Conservation (phyloP, 768 basidiomycete species). For the Trametes maxima region DNA sequence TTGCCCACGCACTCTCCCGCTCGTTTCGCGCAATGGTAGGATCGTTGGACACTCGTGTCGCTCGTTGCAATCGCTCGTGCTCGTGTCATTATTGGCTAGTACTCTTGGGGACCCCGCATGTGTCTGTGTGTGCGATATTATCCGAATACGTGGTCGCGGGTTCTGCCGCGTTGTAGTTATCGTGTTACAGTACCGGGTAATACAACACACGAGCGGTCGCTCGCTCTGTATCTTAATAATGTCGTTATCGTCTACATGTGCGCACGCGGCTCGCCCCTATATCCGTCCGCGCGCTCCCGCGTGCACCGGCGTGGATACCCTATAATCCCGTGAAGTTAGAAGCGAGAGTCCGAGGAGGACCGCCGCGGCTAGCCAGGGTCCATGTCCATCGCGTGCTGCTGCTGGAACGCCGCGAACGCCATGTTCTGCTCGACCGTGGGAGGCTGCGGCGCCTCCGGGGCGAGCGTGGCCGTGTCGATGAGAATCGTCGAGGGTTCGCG, state of each 20-base stretch:
- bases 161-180: conserved; percentile 8
- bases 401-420: conserved; percentile 69
- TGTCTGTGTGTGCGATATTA: neutral
- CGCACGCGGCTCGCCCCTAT: neutral
- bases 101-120: neutral
- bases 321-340: neutral
- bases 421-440: conserved; percentile 84
- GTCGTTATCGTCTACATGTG: conserved; percentile 3
- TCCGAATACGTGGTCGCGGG: conserved; percentile 1
- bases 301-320: neutral
- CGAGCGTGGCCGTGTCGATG: conserved; percentile 40
- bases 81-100: neutral
- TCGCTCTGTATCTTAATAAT: conserved; percentile 8
- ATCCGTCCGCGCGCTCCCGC: neutral
- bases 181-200: conserved; percentile 20
- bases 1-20: conserved; percentile 9
- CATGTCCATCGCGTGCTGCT: conserved; percentile 22
- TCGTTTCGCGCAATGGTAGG: conserved; percentile 18
- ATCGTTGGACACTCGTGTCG: neutral
- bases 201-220: conserved; percentile 9
- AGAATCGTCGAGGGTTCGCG: conserved; percentile 41
- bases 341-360: neutral
- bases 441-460: conserved; percentile 50
- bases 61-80: neutral
- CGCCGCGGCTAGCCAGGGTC: neutral